These are phyloP conservation scores for Dictyostelium purpureum DNA, from an alignment of 78 protist genomes.

Conservation along the genomic window DNA sequence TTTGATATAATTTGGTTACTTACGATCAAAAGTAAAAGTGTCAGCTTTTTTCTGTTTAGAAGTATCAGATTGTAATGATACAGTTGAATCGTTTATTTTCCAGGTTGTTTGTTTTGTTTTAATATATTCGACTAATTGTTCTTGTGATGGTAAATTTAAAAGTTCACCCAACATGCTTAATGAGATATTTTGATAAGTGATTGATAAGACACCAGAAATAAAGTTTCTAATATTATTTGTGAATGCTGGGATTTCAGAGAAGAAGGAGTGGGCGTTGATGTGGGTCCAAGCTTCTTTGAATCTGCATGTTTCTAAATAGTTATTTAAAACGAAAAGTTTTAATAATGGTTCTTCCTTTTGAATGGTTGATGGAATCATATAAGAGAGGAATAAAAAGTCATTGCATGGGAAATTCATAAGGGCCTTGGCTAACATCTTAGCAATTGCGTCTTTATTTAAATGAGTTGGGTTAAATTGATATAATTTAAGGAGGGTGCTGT, in stretches of 20 bases:
- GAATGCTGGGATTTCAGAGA: slow-evolving; percentile 47
- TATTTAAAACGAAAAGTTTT: slow-evolving; percentile 37
- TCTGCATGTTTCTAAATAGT: slow-evolving; percentile 50
- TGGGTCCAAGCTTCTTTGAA: slow-evolving; percentile 72
- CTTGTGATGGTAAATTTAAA: slow-evolving; percentile 10
- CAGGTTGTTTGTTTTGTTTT: slow-evolving; percentile 51
- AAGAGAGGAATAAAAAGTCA: slow-evolving; percentile 67
- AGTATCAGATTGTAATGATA: slow-evolving; percentile 54
- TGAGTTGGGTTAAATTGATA: slow-evolving; percentile 75
- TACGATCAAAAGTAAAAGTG: slow-evolving; percentile 73
- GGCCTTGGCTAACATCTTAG: slow-evolving; percentile 70
- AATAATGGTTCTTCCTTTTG: slow-evolving; percentile 74
- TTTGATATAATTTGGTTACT: neutral
- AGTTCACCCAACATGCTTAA: slow-evolving; percentile 41
- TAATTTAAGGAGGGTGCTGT: slow-evolving; percentile 49
- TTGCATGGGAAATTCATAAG: slow-evolving; percentile 78
- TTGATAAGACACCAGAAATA: slow-evolving; percentile 51
- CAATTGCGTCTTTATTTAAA: slow-evolving; percentile 65
- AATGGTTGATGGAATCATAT: slow-evolving; percentile 73
- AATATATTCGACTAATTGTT: slow-evolving; percentile 6
- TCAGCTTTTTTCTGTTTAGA: slow-evolving; percentile 71
- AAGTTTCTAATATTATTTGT: slow-evolving; percentile 43
- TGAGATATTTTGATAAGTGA: slow-evolving; percentile 55
- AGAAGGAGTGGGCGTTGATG: slow-evolving; percentile 34
- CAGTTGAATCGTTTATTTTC: slow-evolving; percentile 28